Base-by-base conservation (phyloP, 352 stramenopile genomes). In the Phytophthora vignae region DNA sequence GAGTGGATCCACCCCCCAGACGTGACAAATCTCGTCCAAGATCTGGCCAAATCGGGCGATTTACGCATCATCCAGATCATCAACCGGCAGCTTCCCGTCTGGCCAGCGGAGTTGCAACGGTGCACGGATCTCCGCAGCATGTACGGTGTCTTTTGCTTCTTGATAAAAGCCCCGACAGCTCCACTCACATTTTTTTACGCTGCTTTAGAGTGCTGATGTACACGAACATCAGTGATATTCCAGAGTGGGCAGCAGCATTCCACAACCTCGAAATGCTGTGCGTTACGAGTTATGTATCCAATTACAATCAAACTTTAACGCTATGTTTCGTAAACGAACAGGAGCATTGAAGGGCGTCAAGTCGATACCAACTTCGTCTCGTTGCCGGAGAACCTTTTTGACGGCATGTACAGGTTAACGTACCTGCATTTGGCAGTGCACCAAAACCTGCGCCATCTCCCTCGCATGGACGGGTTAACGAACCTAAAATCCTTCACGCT, bases 381-480 rank as follows among this genome's bases (percentile, higher is more conserved):
- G 11, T 36, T 82, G 40, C 76, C 76, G 0, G 15, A 54, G 1
- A 40, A 60, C 12, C 55, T 82, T 17, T 82, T 84, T 49, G 36
- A 54, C 6, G 12, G 4, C 44, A 84, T 77, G 70, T 9, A 60
- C 8, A 64, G 42, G 14, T 64, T 86, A 12, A 71, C 66, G 1
- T 62, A 64, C 33, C 44, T 86, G 11, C 64, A 81, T 12, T 46
- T 83, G 3, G 69, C 66, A 2, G 14, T 69, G 3, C 68, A 82
- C 21, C 48, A 66, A 21, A 56, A 40, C 1, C 14, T 83, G 10
- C 1, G 10, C 0, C 40, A 52, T 1, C 46, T 85, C 1, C 64
- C 75, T 0, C 25, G 27, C n/a, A 63, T 83, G 29, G 46, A 59
- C 11, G 63, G 62, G 2, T 55, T 70, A 2, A 55, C 11, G 1